Evolutionary conservation across 176 grass and related monocot genomes (phyloP).

Genomic region (Bolboschoenus planiculmis): DNA sequence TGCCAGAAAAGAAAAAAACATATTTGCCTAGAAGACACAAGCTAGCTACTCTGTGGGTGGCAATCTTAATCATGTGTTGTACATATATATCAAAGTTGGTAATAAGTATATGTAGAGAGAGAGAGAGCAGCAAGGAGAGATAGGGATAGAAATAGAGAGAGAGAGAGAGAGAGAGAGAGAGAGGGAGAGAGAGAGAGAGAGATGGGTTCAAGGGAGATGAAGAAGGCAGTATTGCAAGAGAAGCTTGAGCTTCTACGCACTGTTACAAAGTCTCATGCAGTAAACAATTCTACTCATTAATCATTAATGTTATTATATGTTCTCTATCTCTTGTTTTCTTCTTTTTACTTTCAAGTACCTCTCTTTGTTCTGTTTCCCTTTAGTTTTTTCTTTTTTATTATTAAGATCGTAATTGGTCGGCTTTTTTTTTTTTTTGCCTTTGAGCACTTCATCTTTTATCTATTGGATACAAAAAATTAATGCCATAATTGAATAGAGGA

Average conservation of each 20-base stretch:
- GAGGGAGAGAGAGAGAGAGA: conserved; percentile 20
- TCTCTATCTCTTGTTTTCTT: neutral
- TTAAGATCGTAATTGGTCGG: neutral
- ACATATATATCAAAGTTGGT: neutral
- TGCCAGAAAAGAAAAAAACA: neutral
- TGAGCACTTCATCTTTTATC: neutral
- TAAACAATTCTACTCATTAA: conserved; percentile 18
- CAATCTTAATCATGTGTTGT: neutral
- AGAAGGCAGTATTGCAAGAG: conserved; percentile 46
- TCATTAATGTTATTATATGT: neutral
- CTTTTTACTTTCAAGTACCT: neutral
- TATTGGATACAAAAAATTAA: neutral
- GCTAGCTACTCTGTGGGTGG: neutral
- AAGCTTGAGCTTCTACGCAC: conserved; percentile 54
- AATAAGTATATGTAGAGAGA: neutral
- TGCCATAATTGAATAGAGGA: neutral
- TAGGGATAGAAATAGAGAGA: neutral
- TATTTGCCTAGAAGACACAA: neutral
- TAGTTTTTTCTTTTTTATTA: neutral
- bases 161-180: neutral
- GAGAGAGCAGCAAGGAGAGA: neutral
- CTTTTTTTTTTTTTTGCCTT: neutral
- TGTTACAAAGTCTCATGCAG: conserved; percentile 43
- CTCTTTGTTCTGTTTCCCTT: neutral
- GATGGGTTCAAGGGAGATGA: conserved; percentile 40